Conservation (phyloP, 1,139 yeast genomes). For the Taiozyma sp. region DNA sequence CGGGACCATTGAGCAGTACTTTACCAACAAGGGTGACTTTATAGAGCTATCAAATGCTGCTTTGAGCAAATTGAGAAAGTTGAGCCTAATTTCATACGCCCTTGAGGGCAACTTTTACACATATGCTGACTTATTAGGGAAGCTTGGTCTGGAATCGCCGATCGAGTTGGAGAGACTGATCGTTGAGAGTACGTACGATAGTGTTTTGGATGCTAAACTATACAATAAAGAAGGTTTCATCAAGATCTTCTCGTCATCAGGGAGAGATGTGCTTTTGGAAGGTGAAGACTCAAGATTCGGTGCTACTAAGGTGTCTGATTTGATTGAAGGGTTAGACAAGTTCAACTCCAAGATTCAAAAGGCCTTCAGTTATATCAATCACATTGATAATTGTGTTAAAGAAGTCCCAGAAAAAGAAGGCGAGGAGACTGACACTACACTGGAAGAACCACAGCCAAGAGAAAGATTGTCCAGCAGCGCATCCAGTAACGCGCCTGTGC, state of each 20-base stretch:
- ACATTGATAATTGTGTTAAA: slow-evolving; percentile 3
- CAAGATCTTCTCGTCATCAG: slow-evolving; percentile 19
- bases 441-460: neutral
- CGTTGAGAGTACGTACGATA: slow-evolving; percentile 16
- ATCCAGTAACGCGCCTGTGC: neutral
- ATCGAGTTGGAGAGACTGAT: slow-evolving; percentile 20
- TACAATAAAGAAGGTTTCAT: slow-evolving; percentile 14
- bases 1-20: slow-evolving; percentile 26
- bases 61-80: slow-evolving; percentile 26
- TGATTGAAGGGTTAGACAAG: slow-evolving; percentile 10
- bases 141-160: slow-evolving; percentile 7
- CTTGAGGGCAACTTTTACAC: slow-evolving; percentile 11
- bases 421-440: neutral
- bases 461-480: slow-evolving; percentile 7
- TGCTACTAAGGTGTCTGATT: slow-evolving; percentile 5
- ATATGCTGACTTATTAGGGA: slow-evolving; percentile 11
- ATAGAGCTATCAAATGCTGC: slow-evolving; percentile 19
- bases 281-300: slow-evolving; percentile 10
- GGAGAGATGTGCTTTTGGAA: slow-evolving; percentile 18
- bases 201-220: slow-evolving; percentile 18
- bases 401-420: neutral
- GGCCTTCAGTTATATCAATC: slow-evolving; percentile 10
- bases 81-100: slow-evolving; percentile 25
- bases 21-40: slow-evolving; percentile 7
- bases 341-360: slow-evolving; percentile 12